Evolutionary conservation across 2,329 filamentous ascomycete genomes (phyloP).

Genomic region (Sarocladiaceae sp.): DNA sequence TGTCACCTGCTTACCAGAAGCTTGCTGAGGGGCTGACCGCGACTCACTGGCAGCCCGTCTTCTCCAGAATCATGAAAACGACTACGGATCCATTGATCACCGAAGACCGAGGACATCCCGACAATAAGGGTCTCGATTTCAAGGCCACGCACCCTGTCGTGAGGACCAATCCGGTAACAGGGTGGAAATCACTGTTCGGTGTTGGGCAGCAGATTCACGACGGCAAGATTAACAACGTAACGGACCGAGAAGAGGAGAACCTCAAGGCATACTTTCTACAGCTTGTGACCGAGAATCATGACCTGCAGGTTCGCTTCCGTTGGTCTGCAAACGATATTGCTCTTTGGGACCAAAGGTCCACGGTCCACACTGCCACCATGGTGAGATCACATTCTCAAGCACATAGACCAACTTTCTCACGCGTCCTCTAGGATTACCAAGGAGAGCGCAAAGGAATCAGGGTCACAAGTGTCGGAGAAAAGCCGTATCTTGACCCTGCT

Average conservation of each 20-base stretch:
- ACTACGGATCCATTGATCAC: not conserved
- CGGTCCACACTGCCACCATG: slow-evolving; percentile 52
- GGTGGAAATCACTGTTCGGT: slow-evolving; percentile 46
- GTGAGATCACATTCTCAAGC: too few relatives aligned
- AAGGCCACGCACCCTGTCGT: slow-evolving; percentile 48
- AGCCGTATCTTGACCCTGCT: slow-evolving; percentile 45
- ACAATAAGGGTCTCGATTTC: slow-evolving; percentile 43
- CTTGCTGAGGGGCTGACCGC: slow-evolving; percentile 47
- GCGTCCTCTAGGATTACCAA: slow-evolving; percentile 39
- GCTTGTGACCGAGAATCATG: slow-evolving; percentile 39
- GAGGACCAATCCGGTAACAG: slow-evolving; percentile 56
- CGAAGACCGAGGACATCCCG: slow-evolving; percentile 24
- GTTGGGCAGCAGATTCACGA: slow-evolving; percentile 34
- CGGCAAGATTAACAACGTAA: slow-evolving; percentile 33
- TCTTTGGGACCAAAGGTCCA: slow-evolving; percentile 57
- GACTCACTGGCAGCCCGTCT: slow-evolving; percentile 32
- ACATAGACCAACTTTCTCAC: not conserved
- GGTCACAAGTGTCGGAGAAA: slow-evolving; percentile 48
- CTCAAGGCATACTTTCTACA: slow-evolving; percentile 35
- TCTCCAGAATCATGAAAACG: slow-evolving; percentile 23
- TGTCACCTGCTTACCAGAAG: slow-evolving; percentile 41
- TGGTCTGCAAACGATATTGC: slow-evolving; percentile 40
- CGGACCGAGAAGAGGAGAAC: slow-evolving; percentile 33
- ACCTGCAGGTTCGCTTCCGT: slow-evolving; percentile 41
- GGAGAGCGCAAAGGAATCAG: slow-evolving; percentile 46